phyloP scores from a whole-genome alignment of 2,329 filamentous ascomycete genomes.

The Stagonosporopsis rhizophila region DNA sequence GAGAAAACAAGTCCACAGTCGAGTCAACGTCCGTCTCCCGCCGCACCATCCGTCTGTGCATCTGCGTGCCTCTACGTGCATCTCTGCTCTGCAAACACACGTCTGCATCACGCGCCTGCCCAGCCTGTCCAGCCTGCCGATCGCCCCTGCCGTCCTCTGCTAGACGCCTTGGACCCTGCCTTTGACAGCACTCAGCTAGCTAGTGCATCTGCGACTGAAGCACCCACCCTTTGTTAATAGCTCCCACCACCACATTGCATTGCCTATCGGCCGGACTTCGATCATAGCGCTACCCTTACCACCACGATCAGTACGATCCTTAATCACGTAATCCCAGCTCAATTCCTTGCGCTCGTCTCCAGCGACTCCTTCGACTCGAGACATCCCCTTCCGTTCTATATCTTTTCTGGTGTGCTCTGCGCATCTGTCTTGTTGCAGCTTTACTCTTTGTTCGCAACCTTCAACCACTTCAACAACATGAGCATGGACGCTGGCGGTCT shows the following conservation, averaged over 20 bases:
- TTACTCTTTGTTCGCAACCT: conserved; percentile 40
- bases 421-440: conserved; percentile 39
- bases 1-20: conserved; percentile 15
- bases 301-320: conserved; percentile 48
- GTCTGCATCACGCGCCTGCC: conserved; percentile 19
- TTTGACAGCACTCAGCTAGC: conserved; percentile 8
- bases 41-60: conserved; percentile 34
- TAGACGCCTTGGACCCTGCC: conserved; percentile 24
- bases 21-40: conserved; percentile 29
- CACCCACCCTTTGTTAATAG: conserved; percentile 45
- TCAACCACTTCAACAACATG: conserved; percentile 47
- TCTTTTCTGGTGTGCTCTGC: conserved; percentile 38
- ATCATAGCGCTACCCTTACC: conserved; percentile 40
- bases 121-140: conserved; percentile 18
- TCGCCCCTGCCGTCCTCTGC: conserved; percentile 27
- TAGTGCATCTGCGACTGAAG: conserved; percentile 28
- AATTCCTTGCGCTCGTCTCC: conserved; percentile 34
- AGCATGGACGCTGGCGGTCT: conserved; percentile 97
- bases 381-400: conserved; percentile 41
- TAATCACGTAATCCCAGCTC: conserved; percentile 49
- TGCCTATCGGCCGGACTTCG: conserved; percentile 48
- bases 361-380: conserved; percentile 23
- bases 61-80: conserved; percentile 26
- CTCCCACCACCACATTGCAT: conserved; percentile 46
- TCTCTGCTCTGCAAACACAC: conserved; percentile 15